Percentiles rank a stretch among this genome's conserved stretches.
Evolutionary conservation across 257 asterid species (phyloP).

Genomic region (Rhazya stricta): DNA sequence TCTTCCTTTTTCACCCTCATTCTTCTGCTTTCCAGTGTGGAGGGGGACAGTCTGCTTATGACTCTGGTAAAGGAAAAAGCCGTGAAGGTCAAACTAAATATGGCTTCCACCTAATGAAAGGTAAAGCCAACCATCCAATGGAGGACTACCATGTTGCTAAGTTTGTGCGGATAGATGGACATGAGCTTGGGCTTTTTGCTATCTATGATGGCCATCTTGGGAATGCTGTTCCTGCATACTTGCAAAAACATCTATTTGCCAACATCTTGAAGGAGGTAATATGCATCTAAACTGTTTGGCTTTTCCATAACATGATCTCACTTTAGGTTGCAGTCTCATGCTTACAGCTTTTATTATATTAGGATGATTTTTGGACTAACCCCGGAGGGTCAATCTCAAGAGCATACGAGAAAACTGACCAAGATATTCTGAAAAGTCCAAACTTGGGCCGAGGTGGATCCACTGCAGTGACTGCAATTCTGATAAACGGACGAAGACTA

Average conservation of each 20-base stretch:
- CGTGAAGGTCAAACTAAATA: slow-evolving; percentile 33
- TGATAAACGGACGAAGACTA: slow-evolving; percentile 30
- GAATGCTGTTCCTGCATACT: slow-evolving; percentile 35
- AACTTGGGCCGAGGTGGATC: slow-evolving; percentile 44
- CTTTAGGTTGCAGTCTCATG: slow-evolving; percentile 2
- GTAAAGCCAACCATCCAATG: slow-evolving; percentile 75
- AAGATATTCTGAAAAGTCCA: slow-evolving; percentile 34
- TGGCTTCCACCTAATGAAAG: slow-evolving; percentile 53
- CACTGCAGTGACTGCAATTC: slow-evolving; percentile 47
- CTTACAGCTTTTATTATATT: slow-evolving; percentile 10
- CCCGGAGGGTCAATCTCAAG: slow-evolving; percentile 29
- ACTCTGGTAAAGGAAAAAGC: slow-evolving; percentile 36
- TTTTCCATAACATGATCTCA: neutral
- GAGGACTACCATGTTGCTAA: slow-evolving; percentile 86
- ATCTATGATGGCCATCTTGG: slow-evolving; percentile 47
- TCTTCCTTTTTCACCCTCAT: neutral
- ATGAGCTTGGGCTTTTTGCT: slow-evolving; percentile 43
- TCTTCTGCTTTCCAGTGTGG: slow-evolving; percentile 23
- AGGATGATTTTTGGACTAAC: slow-evolving; percentile 40
- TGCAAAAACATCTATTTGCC: slow-evolving; percentile 35
- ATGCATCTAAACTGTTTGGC: neutral
- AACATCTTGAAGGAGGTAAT: slow-evolving; percentile 41
- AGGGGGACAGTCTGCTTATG: slow-evolving; percentile 29
- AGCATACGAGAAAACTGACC: slow-evolving; percentile 40
- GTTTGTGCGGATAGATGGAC: slow-evolving; percentile 27